A percentile compares a stretch with the other conserved stretches of the same genome.
phyloP scores from a whole-genome alignment of 2,329 filamentous ascomycete genomes.

The Clarireedia paspali region DNA sequence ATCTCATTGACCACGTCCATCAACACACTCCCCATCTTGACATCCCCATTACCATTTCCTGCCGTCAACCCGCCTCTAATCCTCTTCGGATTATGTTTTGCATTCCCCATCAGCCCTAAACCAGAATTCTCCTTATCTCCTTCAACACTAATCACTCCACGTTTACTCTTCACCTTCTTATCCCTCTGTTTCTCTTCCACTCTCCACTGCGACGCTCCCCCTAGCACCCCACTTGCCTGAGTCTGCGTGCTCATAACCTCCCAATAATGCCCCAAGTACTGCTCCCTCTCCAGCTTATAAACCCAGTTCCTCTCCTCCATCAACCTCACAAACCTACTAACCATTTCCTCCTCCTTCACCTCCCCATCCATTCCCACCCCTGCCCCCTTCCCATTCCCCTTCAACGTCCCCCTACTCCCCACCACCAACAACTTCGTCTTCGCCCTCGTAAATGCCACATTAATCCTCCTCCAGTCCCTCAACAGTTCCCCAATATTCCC shows the following conservation, averaged over 20 bases:
- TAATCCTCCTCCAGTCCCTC: conserved; percentile 86
- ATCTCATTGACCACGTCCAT: conserved; percentile 70
- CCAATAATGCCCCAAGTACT: conserved; percentile 61
- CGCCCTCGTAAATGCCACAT: conserved; percentile 90
- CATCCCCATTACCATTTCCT: conserved; percentile 31
- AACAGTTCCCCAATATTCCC: conserved; percentile 83
- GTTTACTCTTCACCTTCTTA: conserved; percentile 3
- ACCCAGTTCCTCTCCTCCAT: conserved; percentile 78
- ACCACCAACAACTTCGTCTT: conserved; percentile 87
- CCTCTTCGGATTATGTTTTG: conserved; percentile 38
- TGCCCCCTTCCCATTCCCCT: conserved; percentile 49
- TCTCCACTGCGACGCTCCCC: conserved; percentile 7
- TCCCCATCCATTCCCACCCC: conserved; percentile 54
- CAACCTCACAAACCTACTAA: conserved; percentile 66
- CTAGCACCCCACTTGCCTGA: conserved; percentile 21
- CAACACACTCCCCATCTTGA: conserved; percentile 33
- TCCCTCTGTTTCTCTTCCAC: conserved; percentile 10
- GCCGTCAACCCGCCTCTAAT: conserved; percentile 52
- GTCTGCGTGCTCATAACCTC: conserved; percentile 43
- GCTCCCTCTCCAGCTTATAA: conserved; percentile 59
- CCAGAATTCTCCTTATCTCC: neutral
- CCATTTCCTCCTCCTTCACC: conserved; percentile 56
- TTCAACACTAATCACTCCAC: neutral
- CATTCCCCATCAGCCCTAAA: neutral
- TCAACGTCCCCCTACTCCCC: conserved; percentile 73